Evolutionary conservation across 2,329 filamentous ascomycete species (phyloP).

Genomic region (Fusarium sp.): DNA sequence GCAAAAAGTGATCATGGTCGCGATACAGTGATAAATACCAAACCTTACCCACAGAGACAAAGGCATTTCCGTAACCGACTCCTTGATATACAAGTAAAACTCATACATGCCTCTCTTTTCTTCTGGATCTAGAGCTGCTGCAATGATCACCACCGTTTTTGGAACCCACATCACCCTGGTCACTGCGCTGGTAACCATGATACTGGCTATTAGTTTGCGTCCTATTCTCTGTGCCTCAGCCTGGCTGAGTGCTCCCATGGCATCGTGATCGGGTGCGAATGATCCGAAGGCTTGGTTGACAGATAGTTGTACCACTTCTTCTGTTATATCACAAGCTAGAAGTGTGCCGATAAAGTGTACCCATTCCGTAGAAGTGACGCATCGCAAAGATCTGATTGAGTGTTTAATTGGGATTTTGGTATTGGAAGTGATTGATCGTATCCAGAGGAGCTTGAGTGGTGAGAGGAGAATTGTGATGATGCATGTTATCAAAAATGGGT

Average conservation of each 20-base stretch:
- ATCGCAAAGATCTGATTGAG: neutral
- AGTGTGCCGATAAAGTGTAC: neutral
- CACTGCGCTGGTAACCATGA: neutral
- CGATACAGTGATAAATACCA: neutral
- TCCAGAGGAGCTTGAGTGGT: neutral
- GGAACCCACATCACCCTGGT: neutral
- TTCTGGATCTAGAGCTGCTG: neutral
- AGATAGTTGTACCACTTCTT: neutral
- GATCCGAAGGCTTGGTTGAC: neutral
- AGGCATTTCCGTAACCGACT: neutral
- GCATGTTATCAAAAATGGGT: accelerated
- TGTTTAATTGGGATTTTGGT: accelerated
- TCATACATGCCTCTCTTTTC: accelerated
- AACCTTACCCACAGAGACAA: conserved; percentile 6
- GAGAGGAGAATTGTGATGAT: accelerated
- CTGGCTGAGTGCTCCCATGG: neutral
- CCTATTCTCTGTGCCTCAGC: accelerated
- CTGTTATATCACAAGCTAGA: neutral
- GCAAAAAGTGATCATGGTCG: neutral
- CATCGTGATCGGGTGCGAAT: neutral
- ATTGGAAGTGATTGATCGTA: neutral
- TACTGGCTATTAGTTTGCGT: accelerated
- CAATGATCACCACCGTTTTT: neutral
- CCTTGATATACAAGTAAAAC: neutral
- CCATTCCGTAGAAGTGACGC: neutral